Percentiles rank a stretch among this genome's conserved stretches.
Evolutionary conservation across 2,329 filamentous ascomycete species (phyloP).

Genomic region (Neofusicoccum sp.): DNA sequence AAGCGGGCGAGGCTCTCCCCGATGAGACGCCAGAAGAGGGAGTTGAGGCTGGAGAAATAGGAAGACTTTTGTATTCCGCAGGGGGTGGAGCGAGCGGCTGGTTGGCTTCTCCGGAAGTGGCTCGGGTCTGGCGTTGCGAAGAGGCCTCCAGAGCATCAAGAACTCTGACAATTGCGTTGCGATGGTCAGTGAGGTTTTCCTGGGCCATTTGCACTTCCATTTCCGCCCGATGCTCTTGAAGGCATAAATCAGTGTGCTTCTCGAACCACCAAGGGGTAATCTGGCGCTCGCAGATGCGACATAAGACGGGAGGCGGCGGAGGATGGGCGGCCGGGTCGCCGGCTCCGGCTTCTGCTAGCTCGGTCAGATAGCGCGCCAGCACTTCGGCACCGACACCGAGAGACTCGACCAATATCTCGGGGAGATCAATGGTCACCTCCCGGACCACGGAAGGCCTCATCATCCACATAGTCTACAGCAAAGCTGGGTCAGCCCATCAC

Average conservation of each 20-base stretch:
- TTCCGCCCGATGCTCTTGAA: slow-evolving; percentile 93
- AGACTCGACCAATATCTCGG: slow-evolving; percentile 83
- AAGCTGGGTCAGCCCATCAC: slow-evolving; percentile 25
- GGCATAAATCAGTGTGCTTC: slow-evolving; percentile 93
- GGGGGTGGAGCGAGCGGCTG: slow-evolving; percentile 38
- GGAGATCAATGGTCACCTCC: slow-evolving; percentile 94
- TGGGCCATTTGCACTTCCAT: slow-evolving; percentile 98
- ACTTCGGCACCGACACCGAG: slow-evolving; percentile 93
- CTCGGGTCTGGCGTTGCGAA: slow-evolving; percentile 37
- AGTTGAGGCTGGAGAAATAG: slow-evolving; percentile 71
- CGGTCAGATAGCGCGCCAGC: slow-evolving; percentile 87
- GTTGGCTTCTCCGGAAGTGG: slow-evolving; percentile 22
- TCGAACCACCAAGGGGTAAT: slow-evolving; percentile 99
- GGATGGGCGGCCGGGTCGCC: slow-evolving; percentile 73
- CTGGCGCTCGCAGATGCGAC: slow-evolving; percentile 94
- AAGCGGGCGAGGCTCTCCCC: slow-evolving; percentile 67
- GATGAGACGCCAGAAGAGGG: slow-evolving; percentile 70
- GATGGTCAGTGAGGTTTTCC: slow-evolving; percentile 86
- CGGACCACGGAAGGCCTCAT: slow-evolving; percentile 85
- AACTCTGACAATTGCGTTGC: slow-evolving; percentile 91
- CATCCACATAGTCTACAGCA: slow-evolving; percentile 98
- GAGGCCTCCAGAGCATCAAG: slow-evolving; percentile 86
- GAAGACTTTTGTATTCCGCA: slow-evolving; percentile 83
- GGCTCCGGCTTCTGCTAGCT: slow-evolving; percentile 77
- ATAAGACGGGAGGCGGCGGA: slow-evolving; percentile 81